phyloP scores from a whole-genome alignment of 768 basidiomycete species.

The Calocybe cyanea region DNA sequence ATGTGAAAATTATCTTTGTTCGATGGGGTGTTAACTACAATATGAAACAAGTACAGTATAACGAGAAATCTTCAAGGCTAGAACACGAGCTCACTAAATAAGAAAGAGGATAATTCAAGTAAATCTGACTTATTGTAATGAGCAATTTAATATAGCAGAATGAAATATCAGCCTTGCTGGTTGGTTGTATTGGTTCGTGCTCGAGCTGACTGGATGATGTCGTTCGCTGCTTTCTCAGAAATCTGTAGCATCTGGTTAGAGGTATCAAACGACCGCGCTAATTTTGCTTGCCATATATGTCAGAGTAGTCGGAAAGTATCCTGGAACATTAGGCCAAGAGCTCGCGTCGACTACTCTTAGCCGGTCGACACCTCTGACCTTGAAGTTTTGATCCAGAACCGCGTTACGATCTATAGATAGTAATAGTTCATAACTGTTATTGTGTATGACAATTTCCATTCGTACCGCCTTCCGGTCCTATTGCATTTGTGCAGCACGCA shows the following conservation, averaged over 20 bases:
- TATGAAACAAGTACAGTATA: no score
- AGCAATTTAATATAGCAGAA: no score
- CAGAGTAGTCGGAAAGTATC: slow-evolving; percentile 27
- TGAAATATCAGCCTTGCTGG: no score
- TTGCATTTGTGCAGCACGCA: slow-evolving; percentile 28
- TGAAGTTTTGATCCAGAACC: slow-evolving; percentile 27
- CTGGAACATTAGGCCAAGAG: slow-evolving; percentile 27
- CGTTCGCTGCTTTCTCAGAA: slow-evolving; percentile 28
- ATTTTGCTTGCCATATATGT: slow-evolving; percentile 25
- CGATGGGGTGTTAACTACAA: no score
- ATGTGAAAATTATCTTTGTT: no score
- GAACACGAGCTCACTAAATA: no score
- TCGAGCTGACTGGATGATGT: slow-evolving; percentile 18
- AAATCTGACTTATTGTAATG: no score
- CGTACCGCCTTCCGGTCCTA: slow-evolving; percentile 23
- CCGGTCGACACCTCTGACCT: slow-evolving; percentile 24
- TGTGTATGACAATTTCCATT: neutral
- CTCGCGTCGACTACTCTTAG: slow-evolving; percentile 29
- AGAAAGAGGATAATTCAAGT: no score
- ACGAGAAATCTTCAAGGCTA: no score
- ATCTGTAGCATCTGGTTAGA: slow-evolving; percentile 14
- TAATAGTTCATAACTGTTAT: neutral
- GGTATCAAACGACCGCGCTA: neutral
- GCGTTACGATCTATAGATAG: slow-evolving; percentile 24
- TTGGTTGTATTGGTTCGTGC: neutral